A percentile compares a stretch with the other conserved stretches of the same genome.
These are phyloP conservation scores for Fusarium fracticaudum DNA, from an alignment of 2,329 filamentous ascomycete genomes.

Conservation along the genomic window DNA sequence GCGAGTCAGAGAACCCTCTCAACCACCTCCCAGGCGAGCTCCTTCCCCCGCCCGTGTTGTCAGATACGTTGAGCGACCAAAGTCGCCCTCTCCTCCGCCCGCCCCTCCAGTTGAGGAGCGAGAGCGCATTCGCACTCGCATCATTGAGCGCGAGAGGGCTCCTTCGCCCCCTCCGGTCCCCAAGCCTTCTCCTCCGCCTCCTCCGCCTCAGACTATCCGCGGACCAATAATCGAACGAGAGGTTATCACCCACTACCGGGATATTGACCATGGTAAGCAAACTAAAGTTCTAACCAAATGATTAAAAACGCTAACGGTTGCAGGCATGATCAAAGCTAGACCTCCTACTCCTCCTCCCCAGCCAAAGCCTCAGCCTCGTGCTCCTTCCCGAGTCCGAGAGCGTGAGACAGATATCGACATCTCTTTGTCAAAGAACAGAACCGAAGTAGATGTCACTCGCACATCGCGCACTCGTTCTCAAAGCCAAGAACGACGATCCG, in stretches of 20 bases:
- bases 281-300: neutral
- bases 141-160: conserved; percentile 56
- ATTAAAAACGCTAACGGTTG: conserved; percentile 14
- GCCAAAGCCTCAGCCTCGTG: conserved; percentile 56
- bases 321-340: conserved; percentile 57
- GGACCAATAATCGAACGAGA: conserved; percentile 87
- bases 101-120: conserved; percentile 45
- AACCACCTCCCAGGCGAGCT: conserved; percentile 51
- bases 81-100: conserved; percentile 48
- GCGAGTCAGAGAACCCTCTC: conserved; percentile 51
- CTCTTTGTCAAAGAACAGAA: conserved; percentile 62
- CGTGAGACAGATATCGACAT: conserved; percentile 71
- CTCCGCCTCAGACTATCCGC: conserved; percentile 73
- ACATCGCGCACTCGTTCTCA: conserved; percentile 49
- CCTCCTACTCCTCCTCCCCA: conserved; percentile 59
- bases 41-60: conserved; percentile 50
- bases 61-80: conserved; percentile 53
- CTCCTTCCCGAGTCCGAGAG: conserved; percentile 56
- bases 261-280: conserved; percentile 82
- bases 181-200: conserved; percentile 62
- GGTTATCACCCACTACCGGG: conserved; percentile 87
- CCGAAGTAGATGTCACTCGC: conserved; percentile 66
- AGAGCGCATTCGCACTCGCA: conserved; percentile 60
- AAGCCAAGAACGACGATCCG: conserved; percentile 52
- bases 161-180: conserved; percentile 52